Base-by-base conservation (phyloP, 2,329 filamentous ascomycete species). In the Aspergillus novofumigatus region DNA sequence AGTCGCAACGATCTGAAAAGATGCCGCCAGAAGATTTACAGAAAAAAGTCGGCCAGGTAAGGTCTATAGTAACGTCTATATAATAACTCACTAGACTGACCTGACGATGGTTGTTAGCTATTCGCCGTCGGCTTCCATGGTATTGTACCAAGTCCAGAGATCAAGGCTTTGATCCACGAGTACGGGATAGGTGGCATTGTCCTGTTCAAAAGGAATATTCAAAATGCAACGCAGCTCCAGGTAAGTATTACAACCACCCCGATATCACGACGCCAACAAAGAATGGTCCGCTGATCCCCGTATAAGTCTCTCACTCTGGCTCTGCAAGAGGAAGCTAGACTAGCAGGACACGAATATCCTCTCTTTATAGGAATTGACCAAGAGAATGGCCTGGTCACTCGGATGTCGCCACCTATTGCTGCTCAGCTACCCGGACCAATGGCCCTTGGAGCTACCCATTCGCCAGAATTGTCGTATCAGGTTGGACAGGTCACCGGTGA, bases 301-400 rank as follows among this genome's bases (percentile, higher is more conserved):
- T 3, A 48, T 1, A 64, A 72, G 71, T 59, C 68, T 17, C 62
- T 74, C 38, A 72, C 66, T 6, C 58, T 60, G 3, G 69, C 70
- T 32, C 69, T 79, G 1, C 77, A 79, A 65, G 61, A 70, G 35
- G 71, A 74, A 53, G 75, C 77, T 23, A 72, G 65, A 56, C 49
- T 65, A 23, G 71, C 75, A 20, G 74, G 75, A 5, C 72, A 79
- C 59, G 47, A 69, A 38, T 69, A 73, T 53, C 74, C 71, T 52
- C 64, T 79, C 1, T 73, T 80, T 51, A 79, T 80, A 32, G 74
- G 72, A 3, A 75, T 77, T 38, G 77, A 78, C 51, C 76, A 79
- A 59, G 77, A 79, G 59, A 78, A 78, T 70, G 76, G 76, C 3
- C 62, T 78, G 7, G 74, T 79, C 28, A 77, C 77, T 25, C 67